Evolutionary conservation across 495 filamentous ascomycete species (phyloP).

Genomic region (Oleoguttula mirabilis): DNA sequence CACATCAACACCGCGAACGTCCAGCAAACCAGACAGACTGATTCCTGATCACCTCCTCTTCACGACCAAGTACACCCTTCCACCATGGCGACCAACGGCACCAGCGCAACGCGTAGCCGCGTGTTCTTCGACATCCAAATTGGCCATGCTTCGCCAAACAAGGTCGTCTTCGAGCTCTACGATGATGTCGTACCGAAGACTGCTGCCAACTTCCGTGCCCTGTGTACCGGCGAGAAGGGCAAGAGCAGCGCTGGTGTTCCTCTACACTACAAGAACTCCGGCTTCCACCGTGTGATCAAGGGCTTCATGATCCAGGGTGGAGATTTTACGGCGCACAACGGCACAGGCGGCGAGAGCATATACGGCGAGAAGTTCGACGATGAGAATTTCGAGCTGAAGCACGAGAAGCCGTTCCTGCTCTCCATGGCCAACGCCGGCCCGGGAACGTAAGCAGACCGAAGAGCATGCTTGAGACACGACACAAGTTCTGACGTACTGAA

Average conservation of each 20-base stretch:
- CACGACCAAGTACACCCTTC: too few species aligned
- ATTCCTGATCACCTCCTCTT: too few species aligned
- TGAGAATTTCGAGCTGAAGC: slow-evolving; percentile 89
- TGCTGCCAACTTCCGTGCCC: slow-evolving; percentile 85
- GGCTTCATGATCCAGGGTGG: slow-evolving; percentile 98
- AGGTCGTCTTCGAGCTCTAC: slow-evolving; percentile 23
- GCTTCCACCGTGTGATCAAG: slow-evolving; percentile 96
- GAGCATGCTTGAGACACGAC: too few species aligned
- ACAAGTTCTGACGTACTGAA: too few species aligned
- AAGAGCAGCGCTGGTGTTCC: slow-evolving; percentile 71
- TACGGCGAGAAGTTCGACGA: slow-evolving; percentile 97
- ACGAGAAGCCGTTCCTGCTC: slow-evolving; percentile 86
- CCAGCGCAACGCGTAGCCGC: slow-evolving; percentile 11
- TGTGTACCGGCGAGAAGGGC: slow-evolving; percentile 90
- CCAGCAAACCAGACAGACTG: too few species aligned
- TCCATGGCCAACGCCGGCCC: slow-evolving; percentile 98
- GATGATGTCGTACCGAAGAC: slow-evolving; percentile 73
- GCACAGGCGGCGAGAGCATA: slow-evolving; percentile 93
- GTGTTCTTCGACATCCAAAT: slow-evolving; percentile 23
- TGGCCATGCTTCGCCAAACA: slow-evolving; percentile 12
- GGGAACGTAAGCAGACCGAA: too few species aligned
- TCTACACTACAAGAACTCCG: slow-evolving; percentile 79
- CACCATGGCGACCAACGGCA: slow-evolving; percentile 16
- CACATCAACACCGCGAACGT: background rate
- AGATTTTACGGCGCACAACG: slow-evolving; percentile 87